These are phyloP conservation scores for Xylariaceae sp. DNA, from an alignment of 2,329 filamentous ascomycete species.

Conservation along the genomic window DNA sequence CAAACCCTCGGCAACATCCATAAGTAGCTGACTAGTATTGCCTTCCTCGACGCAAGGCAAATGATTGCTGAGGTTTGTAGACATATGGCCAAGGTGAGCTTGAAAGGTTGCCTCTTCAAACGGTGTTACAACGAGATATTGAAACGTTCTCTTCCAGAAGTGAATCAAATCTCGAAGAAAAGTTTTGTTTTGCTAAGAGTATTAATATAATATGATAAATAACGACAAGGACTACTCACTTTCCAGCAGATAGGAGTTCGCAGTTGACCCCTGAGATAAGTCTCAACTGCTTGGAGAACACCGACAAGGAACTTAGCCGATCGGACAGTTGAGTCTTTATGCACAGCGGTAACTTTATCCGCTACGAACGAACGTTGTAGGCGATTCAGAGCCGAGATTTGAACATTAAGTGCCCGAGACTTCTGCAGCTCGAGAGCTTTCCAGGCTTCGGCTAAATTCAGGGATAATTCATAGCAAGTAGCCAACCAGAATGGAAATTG, in stretches of 20 bases:
- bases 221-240: slow-evolving; percentile 32
- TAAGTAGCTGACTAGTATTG: slow-evolving; percentile 48
- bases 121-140: slow-evolving; percentile 49
- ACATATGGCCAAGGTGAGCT: slow-evolving; percentile 63
- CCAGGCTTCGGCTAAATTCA: slow-evolving; percentile 52
- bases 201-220: slow-evolving; percentile 14
- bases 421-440: slow-evolving; percentile 51
- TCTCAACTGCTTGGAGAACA: slow-evolving; percentile 50
- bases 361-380: slow-evolving; percentile 66
- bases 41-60: slow-evolving; percentile 35
- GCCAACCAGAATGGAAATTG: slow-evolving; percentile 57
- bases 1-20: slow-evolving; percentile 50
- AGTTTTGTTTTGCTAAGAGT: slow-evolving; percentile 40
- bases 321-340: slow-evolving; percentile 66
- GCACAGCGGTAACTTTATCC: slow-evolving; percentile 60
- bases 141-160: slow-evolving; percentile 62
- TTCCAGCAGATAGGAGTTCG: slow-evolving; percentile 41
- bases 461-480: slow-evolving; percentile 58
- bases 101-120: slow-evolving; percentile 72
- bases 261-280: slow-evolving; percentile 50
- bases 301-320: slow-evolving; percentile 58
- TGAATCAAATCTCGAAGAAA: slow-evolving; percentile 53
- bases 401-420: slow-evolving; percentile 51
- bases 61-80: slow-evolving; percentile 49
- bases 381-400: slow-evolving; percentile 62